A percentile compares a stretch with the other conserved stretches of the same genome.
These are phyloP conservation scores for Neodidymelliopsis sp. DNA, from an alignment of 2,329 filamentous ascomycete species.

Conservation along the genomic window DNA sequence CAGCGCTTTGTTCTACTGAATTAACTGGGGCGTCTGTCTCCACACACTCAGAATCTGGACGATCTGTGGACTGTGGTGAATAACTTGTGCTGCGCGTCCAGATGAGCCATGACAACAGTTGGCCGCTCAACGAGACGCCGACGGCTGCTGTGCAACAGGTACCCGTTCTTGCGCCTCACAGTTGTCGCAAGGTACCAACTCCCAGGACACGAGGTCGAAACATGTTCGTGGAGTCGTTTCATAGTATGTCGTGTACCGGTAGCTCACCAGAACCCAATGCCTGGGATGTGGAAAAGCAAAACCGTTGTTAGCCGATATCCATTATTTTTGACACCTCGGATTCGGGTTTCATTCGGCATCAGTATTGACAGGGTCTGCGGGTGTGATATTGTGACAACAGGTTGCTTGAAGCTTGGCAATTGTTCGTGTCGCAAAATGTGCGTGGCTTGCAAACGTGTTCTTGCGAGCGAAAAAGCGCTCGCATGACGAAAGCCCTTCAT, in stretches of 20 bases:
- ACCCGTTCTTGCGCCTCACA: neutral
- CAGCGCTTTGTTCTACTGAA: neutral
- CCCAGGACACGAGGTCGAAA: slow-evolving; percentile 7
- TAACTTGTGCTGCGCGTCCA: neutral
- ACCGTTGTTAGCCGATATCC: slow-evolving; percentile 2
- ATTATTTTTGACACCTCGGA: slow-evolving; percentile 4
- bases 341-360: slow-evolving; percentile 4
- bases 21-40: neutral
- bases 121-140: slow-evolving; percentile 3
- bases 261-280: slow-evolving; percentile 4
- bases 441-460: slow-evolving; percentile 3
- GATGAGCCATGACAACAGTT: neutral
- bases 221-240: slow-evolving; percentile 14
- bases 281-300: slow-evolving; percentile 11
- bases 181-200: slow-evolving; percentile 6
- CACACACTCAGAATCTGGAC: neutral
- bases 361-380: slow-evolving; percentile 1
- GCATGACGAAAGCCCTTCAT: slow-evolving; percentile 9
- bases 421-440: slow-evolving; percentile 3
- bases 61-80: neutral
- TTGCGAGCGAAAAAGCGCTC: neutral
- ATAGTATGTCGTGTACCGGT: slow-evolving; percentile 12
- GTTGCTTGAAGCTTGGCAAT: slow-evolving; percentile 10
- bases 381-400: neutral
- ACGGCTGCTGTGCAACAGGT: slow-evolving; percentile 9